Evolutionary conservation across 371 early-diverging fungal genomes (phyloP).

Genomic region (Actinomortierella ambigua): DNA sequence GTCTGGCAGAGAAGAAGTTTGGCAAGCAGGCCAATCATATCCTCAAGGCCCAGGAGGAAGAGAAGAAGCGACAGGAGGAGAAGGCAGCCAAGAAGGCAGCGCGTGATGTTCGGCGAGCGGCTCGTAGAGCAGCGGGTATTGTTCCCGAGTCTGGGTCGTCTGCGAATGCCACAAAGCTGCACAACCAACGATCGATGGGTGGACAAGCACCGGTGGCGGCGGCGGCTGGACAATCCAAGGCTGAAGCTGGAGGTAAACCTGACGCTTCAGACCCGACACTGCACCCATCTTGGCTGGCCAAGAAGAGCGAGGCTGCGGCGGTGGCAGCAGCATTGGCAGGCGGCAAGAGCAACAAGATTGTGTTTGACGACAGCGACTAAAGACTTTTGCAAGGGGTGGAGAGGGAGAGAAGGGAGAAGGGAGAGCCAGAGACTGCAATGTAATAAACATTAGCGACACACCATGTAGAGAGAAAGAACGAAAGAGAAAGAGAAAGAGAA

Average conservation of each 20-base stretch:
- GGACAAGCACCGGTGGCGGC: slow-evolving; percentile 30
- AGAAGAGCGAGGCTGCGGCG: slow-evolving; percentile 44
- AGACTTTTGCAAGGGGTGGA: too few species aligned
- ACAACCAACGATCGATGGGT: slow-evolving; percentile 25
- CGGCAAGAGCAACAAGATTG: slow-evolving; percentile 46
- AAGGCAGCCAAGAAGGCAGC: slow-evolving; percentile 48
- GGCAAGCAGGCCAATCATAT: slow-evolving; percentile 68
- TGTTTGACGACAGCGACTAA: slow-evolving; percentile 44
- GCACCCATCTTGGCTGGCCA: slow-evolving; percentile 48
- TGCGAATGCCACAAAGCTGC: slow-evolving; percentile 29
- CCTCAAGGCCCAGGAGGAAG: slow-evolving; percentile 62
- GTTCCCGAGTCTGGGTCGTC: slow-evolving; percentile 25
- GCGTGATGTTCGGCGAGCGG: slow-evolving; percentile 23
- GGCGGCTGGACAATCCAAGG: slow-evolving; percentile 6
- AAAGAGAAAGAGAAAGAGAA: background rate
- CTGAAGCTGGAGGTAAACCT: slow-evolving; percentile 2
- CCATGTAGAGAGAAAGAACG: slow-evolving; percentile 1
- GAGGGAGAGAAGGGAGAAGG: too few species aligned
- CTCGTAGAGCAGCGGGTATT: background rate
- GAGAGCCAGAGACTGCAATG: too few species aligned
- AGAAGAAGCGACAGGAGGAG: slow-evolving; percentile 49
- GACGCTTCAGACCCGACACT: slow-evolving; percentile 24
- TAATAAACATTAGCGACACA: too few species aligned
- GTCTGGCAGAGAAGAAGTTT: slow-evolving; percentile 50
- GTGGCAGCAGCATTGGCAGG: slow-evolving; percentile 43